Evolutionary conservation across 371 early-diverging fungal species (phyloP), one percentile per base, ranked within the genome.

Genomic region (Mortierella sp.): DNA sequence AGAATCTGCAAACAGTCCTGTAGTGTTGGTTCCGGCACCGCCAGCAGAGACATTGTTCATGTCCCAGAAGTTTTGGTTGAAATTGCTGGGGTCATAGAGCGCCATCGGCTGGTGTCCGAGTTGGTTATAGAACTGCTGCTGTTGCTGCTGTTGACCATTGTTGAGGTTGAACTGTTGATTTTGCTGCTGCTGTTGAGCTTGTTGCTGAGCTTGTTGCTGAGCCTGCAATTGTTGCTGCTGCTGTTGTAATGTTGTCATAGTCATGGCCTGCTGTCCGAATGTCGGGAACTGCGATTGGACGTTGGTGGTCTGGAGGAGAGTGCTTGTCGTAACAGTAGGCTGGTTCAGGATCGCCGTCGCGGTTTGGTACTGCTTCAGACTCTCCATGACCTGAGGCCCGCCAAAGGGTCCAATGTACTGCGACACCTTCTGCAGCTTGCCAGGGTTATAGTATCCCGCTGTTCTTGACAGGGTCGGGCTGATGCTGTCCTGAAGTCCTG

Each of bases 321-420:
- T 42, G 14, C 48, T 72, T 2, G 78, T 74, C 0, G 73, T 50
- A 14, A 68, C 79, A 34, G 80, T 72, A 0, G 78, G 85, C 55
- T 84, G 85, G 45, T 54, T 84, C 47, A 85, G 28, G 45, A 85
- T 85, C 34, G 82, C 78, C 16, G 76, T 81, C n/a, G 85, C 68
- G 0, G 85, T 84, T 52, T 84, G 85, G 70, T 76, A 84, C 74
- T 84, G 85, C 50, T 84, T 81, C 74, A 84, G 52, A 65, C 85
- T 84, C 45, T 84, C 85, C 77, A 84, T 76, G 42, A 84, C 85
- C 57, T 81, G 81, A 54, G 85, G 79, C 24, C 85, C 85, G 3
- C 81, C 85, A 73, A 84, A 84, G 24, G 85, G 81, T 58, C 82
- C 82, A 73, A 85, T 70, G 45, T 71, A 85, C 75, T 85, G 86